Evolutionary conservation across 2,329 filamentous ascomycete species (phyloP).

Genomic region (Geosmithia morbida): DNA sequence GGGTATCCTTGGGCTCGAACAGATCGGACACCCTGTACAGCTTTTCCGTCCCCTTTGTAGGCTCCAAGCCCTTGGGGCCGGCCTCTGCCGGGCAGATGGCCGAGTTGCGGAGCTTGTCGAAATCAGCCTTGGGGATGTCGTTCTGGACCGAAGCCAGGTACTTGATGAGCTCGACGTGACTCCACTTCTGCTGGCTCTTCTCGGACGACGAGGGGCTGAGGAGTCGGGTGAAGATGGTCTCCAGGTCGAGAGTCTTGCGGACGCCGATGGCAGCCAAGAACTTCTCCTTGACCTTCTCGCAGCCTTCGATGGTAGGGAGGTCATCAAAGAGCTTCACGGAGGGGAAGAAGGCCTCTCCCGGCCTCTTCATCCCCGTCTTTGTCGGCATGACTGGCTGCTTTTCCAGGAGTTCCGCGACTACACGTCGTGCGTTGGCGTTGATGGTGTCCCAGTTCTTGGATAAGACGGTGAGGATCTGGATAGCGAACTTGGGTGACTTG

Average conservation of each 20-base stretch:
- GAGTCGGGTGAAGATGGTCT: conserved; percentile 81
- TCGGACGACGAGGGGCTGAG: conserved; percentile 45
- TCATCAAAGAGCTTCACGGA: conserved; percentile 94
- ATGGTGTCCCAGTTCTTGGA: conserved; percentile 88
- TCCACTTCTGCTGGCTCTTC: conserved; percentile 56
- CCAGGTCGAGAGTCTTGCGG: conserved; percentile 86
- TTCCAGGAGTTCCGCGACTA: conserved; percentile 49
- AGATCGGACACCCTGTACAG: conserved; percentile 65
- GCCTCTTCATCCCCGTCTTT: conserved; percentile 76
- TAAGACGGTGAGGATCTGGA: conserved; percentile 61
- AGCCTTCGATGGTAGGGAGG: conserved; percentile 63
- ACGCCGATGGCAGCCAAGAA: conserved; percentile 74
- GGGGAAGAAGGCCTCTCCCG: conserved; percentile 78
- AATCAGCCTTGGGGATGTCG: conserved; percentile 75
- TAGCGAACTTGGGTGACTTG: conserved; percentile 57
- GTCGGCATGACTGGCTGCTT: conserved; percentile 71
- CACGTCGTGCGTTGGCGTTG: conserved; percentile 48
- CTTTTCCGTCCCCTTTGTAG: conserved; percentile 31
- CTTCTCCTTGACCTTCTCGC: conserved; percentile 78
- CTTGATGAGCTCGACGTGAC: conserved; percentile 85
- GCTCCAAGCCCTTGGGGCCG: conserved; percentile 38
- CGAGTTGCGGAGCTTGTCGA: conserved; percentile 63
- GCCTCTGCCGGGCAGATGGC: conserved; percentile 71
- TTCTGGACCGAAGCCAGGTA: conserved; percentile 82
- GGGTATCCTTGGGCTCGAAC: conserved; percentile 60